A percentile compares a stretch with the other conserved stretches of the same genome.
Conservation (phyloP, 805 yeast species). For the Cephaloascus fragrans region DNA sequence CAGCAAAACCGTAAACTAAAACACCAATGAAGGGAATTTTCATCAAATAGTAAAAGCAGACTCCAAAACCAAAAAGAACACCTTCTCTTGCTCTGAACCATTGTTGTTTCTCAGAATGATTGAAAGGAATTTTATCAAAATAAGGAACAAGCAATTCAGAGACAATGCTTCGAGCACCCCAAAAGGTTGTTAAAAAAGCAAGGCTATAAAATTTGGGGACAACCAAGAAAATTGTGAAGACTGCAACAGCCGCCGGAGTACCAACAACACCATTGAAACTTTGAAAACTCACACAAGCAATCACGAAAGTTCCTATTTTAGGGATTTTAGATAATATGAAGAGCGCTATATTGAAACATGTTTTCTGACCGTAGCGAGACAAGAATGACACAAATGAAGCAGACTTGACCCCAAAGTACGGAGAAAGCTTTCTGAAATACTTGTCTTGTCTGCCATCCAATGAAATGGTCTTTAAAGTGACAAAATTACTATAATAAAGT, state of each 20-base stretch:
- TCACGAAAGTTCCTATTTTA: slow-evolving; percentile 26
- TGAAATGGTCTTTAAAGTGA: too few species aligned
- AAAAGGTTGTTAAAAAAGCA: slow-evolving; percentile 28
- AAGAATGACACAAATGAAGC: slow-evolving; percentile 10
- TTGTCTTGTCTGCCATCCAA: too few species aligned
- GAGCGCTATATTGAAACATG: slow-evolving; percentile 17
- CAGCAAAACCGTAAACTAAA: slow-evolving; percentile 41
- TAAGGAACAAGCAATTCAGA: slow-evolving; percentile 41
- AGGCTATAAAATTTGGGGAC: slow-evolving; percentile 24
- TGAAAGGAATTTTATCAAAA: slow-evolving; percentile 35
- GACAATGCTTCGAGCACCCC: slow-evolving; percentile 35
- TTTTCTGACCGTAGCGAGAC: slow-evolving; percentile 13
- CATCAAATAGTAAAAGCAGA: slow-evolving; percentile 32
- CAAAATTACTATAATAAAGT: too few species aligned
- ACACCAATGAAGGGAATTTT: slow-evolving; percentile 36
- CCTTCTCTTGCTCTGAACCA: slow-evolving; percentile 50
- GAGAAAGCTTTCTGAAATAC: too few species aligned
- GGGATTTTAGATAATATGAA: slow-evolving; percentile 29
- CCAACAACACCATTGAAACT: slow-evolving; percentile 37
- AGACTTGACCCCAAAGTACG: neutral
- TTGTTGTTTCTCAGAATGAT: slow-evolving; percentile 26
- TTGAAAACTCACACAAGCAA: slow-evolving; percentile 33
- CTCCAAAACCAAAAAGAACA: slow-evolving; percentile 44
- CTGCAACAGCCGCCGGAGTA: slow-evolving; percentile 26
- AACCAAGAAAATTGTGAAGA: slow-evolving; percentile 23